Evolutionary conservation across 2,329 filamentous ascomycete species (phyloP).

Genomic region (Cryphonectria radicalis): DNA sequence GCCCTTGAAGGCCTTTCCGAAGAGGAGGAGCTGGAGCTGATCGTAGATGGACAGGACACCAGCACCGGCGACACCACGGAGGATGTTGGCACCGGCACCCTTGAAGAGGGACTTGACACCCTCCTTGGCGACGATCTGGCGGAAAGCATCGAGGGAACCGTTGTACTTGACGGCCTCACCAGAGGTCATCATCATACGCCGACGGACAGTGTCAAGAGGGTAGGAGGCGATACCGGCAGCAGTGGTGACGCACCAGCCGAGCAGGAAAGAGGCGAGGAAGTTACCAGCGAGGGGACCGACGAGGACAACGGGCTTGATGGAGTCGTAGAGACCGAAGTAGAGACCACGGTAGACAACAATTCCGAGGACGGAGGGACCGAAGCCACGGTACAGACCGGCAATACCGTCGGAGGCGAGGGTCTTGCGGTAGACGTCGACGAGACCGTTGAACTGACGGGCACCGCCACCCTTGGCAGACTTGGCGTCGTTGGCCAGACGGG

Average conservation of each 20-base stretch:
- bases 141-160: slow-evolving; percentile 90
- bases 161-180: slow-evolving; percentile 99
- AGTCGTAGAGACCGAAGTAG: slow-evolving; percentile 99
- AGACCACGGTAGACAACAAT: slow-evolving; percentile 99
- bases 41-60: slow-evolving; percentile 99
- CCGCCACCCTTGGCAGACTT: slow-evolving; percentile 97
- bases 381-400: slow-evolving; percentile 99
- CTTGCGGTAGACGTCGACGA: slow-evolving; percentile 99
- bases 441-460: slow-evolving; percentile 99
- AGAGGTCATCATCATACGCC: slow-evolving; percentile 99
- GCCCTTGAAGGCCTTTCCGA: slow-evolving; percentile 98
- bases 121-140: slow-evolving; percentile 97
- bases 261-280: slow-evolving; percentile 99
- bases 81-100: slow-evolving; percentile 99
- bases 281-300: slow-evolving; percentile 90
- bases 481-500: slow-evolving; percentile 99
- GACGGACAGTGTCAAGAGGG: slow-evolving; percentile 99
- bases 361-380: slow-evolving; percentile 98
- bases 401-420: slow-evolving; percentile 98
- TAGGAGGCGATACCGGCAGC: slow-evolving; percentile 99
- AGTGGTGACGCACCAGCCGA: slow-evolving; percentile 99
- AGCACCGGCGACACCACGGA: slow-evolving; percentile 99
- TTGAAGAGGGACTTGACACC: slow-evolving; percentile 99
- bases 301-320: slow-evolving; percentile 98
- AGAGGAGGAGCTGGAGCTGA: slow-evolving; percentile 98